These are phyloP conservation scores for Coemansia sp. DNA, from an alignment of 192 early-diverging fungal species.

Conservation along the genomic window DNA sequence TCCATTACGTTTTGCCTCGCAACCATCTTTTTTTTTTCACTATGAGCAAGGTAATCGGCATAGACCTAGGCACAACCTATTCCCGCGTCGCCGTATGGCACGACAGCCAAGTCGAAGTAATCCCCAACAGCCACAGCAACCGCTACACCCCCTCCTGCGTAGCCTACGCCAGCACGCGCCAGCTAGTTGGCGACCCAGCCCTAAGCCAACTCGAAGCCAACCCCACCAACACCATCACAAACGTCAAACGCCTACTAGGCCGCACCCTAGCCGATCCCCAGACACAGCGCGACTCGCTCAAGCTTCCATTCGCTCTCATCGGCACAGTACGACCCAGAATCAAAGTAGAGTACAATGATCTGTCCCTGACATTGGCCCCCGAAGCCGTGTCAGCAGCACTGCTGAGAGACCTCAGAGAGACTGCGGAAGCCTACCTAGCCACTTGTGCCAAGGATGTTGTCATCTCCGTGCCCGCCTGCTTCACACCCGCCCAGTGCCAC, in stretches of 20 bases:
- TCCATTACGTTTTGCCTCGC: not conserved
- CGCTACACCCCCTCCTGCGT: slow-evolving; percentile 97
- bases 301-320: slow-evolving; percentile 95
- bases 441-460: slow-evolving; percentile 81
- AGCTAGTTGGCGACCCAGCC: slow-evolving; percentile 96
- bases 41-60: slow-evolving; percentile 58
- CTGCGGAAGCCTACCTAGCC: slow-evolving; percentile 89
- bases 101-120: slow-evolving; percentile 85
- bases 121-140: slow-evolving; percentile 99
- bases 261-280: slow-evolving; percentile 85
- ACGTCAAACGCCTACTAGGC: slow-evolving; percentile 95
- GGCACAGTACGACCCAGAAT: slow-evolving; percentile 73
- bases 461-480: slow-evolving; percentile 96
- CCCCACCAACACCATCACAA: slow-evolving; percentile 96
- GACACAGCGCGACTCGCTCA: slow-evolving; percentile 97
- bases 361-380: slow-evolving; percentile 91
- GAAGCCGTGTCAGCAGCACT: slow-evolving; percentile 97
- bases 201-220: slow-evolving; percentile 99
- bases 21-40: not conserved
- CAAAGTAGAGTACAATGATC: slow-evolving; percentile 91
- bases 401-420: slow-evolving; percentile 96
- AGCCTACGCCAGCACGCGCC: slow-evolving; percentile 91
- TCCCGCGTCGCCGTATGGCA: slow-evolving; percentile 67
- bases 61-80: slow-evolving; percentile 61
- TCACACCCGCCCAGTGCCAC: slow-evolving; percentile 98